Percentiles rank a stretch among this genome's conserved stretches.
Conservation (phyloP, 495 filamentous ascomycete species). For the Daldinia loculata region DNA sequence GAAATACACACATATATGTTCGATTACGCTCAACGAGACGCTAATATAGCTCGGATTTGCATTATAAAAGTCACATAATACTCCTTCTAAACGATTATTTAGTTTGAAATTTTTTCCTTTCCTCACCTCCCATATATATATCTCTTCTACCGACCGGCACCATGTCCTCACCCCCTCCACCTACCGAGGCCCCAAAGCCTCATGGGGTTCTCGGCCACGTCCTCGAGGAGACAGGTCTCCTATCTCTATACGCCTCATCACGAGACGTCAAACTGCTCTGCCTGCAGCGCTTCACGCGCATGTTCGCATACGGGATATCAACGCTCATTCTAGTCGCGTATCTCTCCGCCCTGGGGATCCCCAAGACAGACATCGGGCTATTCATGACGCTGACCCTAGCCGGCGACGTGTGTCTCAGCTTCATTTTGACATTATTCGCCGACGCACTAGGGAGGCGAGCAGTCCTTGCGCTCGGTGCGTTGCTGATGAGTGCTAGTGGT, state of each 20-base stretch:
- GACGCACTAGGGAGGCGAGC: slow-evolving; percentile 75
- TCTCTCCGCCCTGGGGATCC: slow-evolving; percentile 67
- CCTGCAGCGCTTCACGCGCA: slow-evolving; percentile 72
- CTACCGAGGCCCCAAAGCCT: background rate
- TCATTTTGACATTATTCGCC: slow-evolving; percentile 78
- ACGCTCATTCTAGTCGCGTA: slow-evolving; percentile 55
- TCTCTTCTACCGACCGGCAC: background rate
- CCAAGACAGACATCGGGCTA: slow-evolving; percentile 75
- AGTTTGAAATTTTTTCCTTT: no score
- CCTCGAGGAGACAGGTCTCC: slow-evolving; percentile 48
- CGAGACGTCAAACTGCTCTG: slow-evolving; percentile 76
- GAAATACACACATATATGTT: background rate
- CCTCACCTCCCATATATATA: background rate
- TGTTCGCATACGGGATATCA: slow-evolving; percentile 55
- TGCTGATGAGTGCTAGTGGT: slow-evolving; percentile 74
- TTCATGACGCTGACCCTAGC: slow-evolving; percentile 89
- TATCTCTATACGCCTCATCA: slow-evolving; percentile 57
- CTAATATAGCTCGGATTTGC: background rate
- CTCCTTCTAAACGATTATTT: background rate
- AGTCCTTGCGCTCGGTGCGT: slow-evolving; percentile 70
- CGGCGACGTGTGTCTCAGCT: slow-evolving; percentile 80
- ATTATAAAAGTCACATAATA: background rate
- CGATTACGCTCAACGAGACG: background rate
- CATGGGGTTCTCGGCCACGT: background rate
- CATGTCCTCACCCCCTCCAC: background rate